These are phyloP conservation scores for Aquilaria yunnanensis DNA, from an alignment of 345 rosid genomes.

Conservation along the genomic window DNA sequence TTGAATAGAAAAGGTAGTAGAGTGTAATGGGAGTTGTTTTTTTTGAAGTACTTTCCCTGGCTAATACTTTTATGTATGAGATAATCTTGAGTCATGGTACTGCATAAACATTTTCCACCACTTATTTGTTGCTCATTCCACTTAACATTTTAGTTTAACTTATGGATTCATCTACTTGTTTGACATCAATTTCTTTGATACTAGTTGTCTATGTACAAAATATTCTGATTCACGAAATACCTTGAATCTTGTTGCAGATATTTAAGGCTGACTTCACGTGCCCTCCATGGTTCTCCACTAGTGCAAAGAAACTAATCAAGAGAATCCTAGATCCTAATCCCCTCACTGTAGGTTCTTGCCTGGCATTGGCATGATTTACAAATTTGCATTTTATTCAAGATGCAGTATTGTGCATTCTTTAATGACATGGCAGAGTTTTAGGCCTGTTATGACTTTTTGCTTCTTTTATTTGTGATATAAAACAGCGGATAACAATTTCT, in stretches of 20 bases:
- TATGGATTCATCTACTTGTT: too few relatives aligned
- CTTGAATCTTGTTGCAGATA: slow-evolving; percentile 48
- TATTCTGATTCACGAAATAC: slow-evolving; percentile 4
- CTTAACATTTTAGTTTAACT: too few relatives aligned
- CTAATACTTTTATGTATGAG: too few relatives aligned
- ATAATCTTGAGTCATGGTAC: too few relatives aligned
- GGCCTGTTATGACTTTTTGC: slow-evolving; percentile 7
- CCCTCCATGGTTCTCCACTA: slow-evolving; percentile 96
- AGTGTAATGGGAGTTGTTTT: too few relatives aligned
- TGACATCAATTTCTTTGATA: too few relatives aligned
- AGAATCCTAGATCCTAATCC: slow-evolving; percentile 94
- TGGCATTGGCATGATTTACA: background rate
- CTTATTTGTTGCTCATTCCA: too few relatives aligned
- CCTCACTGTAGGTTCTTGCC: slow-evolving; percentile 42
- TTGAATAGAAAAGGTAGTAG: too few relatives aligned
- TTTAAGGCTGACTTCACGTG: slow-evolving; percentile 82
- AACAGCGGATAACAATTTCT: slow-evolving; percentile 79
- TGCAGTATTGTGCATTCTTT: background rate
- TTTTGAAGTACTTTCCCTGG: too few relatives aligned
- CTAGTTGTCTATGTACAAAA: background rate
- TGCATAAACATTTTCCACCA: too few relatives aligned
- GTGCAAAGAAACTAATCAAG: slow-evolving; percentile 86
- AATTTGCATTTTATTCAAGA: background rate
- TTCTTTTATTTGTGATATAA: slow-evolving; percentile 19
- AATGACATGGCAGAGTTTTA: background rate